These are phyloP conservation scores for Amborella trichopoda DNA, from an alignment of 164 flowering plant genomes.

Conservation along the genomic window DNA sequence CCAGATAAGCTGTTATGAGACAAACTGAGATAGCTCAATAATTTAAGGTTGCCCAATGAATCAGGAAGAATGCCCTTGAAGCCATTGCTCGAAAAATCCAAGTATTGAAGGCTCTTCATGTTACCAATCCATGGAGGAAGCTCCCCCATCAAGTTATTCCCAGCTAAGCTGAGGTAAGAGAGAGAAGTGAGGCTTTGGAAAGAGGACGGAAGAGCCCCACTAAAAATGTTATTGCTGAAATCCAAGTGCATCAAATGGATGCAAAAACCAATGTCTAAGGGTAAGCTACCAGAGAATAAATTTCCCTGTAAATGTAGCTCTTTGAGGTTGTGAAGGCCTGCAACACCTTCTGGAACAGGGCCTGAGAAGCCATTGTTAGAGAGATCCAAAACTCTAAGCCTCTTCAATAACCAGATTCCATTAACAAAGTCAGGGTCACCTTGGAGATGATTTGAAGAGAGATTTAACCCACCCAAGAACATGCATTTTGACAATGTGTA, in stretches of 20 bases:
- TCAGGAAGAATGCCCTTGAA: slow-evolving; percentile 48
- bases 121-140: slow-evolving; percentile 63
- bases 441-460: slow-evolving; percentile 55
- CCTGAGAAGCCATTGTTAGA: slow-evolving; percentile 57
- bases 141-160: slow-evolving; percentile 39
- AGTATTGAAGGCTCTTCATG: slow-evolving; percentile 31
- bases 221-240: slow-evolving; percentile 43
- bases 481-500: slow-evolving; percentile 24
- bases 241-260: slow-evolving; percentile 49
- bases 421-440: slow-evolving; percentile 36
- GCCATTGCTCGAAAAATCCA: slow-evolving; percentile 51
- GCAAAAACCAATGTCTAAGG: slow-evolving; percentile 59
- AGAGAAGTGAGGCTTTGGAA: slow-evolving; percentile 33
- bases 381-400: slow-evolving; percentile 59
- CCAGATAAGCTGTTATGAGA: slow-evolving; percentile 48
- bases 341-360: slow-evolving; percentile 34
- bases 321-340: slow-evolving; percentile 49
- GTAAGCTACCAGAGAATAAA: slow-evolving; percentile 53
- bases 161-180: slow-evolving; percentile 24
- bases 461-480: slow-evolving; percentile 36
- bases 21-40: slow-evolving; percentile 34
- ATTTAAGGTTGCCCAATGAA: slow-evolving; percentile 43
- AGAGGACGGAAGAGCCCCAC: slow-evolving; percentile 43
- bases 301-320: slow-evolving; percentile 41
- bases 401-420: slow-evolving; percentile 42